Evolutionary conservation across 2,329 filamentous ascomycete species (phyloP), one percentile per base, ranked within the genome.

Genomic region (Fusarium mundagurra): DNA sequence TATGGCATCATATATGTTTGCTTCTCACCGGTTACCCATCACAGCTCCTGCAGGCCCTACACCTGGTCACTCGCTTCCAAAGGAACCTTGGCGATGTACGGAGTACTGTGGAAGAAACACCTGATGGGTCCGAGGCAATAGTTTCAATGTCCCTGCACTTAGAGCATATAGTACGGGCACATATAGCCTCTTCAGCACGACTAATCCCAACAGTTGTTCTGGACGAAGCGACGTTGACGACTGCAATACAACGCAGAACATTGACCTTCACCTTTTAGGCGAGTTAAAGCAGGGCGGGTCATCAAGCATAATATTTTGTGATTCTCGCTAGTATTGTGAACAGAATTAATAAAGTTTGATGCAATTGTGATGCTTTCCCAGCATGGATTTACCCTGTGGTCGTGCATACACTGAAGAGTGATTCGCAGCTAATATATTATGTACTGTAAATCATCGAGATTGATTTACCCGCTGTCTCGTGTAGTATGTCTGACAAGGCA

Each of bases 121-220:
- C 67, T 48, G 66, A 69, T 71, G 76, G 72, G 54, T 64, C 61
- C 44, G 55, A 67, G 65, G 65, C 72, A 58, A 75, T 76, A 67
- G 71, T 75, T 41, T 68, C 53, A 50, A 55, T 36, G 51, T 58
- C 63, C 76, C 76, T 70, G 55, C 41, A 50, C 50, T 41, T 57
- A 57, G 53, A 41, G 31, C 45, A 29, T 65, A 77, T 77, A 77
- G 44, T 38, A 72, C 55, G 47, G 47, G 33, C 72, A 72, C 67
- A 72, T 78, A 77, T 78, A 76, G 64, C 50, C 39, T 50, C 64
- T 66, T 34, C 57, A 48, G 36, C 45, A 67, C 55, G 66, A 39
- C 31, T 53, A 61, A 60, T 27, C 57, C 54, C 58, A 38, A 58
- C 31, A 31, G 10, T 36, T 39, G 44, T 53, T 34, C 48, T 47